Evolutionary conservation across 176 grass and related monocot species (phyloP).

Genomic region (Tuctoria greenei): DNA sequence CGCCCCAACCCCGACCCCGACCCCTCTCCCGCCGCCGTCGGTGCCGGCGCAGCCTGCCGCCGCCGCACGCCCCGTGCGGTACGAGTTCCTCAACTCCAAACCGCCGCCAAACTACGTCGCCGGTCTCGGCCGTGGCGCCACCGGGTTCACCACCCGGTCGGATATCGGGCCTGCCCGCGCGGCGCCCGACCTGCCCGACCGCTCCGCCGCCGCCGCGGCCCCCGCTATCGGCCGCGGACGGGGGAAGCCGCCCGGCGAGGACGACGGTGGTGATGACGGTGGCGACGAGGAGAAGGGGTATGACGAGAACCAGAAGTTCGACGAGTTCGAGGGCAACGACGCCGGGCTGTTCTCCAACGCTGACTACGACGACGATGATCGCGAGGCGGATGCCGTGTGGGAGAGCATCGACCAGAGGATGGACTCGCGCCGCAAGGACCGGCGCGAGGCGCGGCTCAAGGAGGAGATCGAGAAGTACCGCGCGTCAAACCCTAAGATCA

Average conservation of each 20-base stretch:
- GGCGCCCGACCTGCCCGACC: constrained; percentile 79
- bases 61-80: constrained; percentile 45
- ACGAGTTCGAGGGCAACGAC: constrained; percentile 95
- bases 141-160: constrained; percentile 90
- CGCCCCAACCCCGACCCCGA: not conserved
- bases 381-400: constrained; percentile 90
- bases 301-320: constrained; percentile 94
- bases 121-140: constrained; percentile 87
- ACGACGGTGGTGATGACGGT: constrained; percentile 65
- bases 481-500: constrained; percentile 94
- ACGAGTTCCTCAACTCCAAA: constrained; percentile 89
- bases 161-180: constrained; percentile 93
- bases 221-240: constrained; percentile 64
- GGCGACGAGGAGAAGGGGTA: constrained; percentile 92
- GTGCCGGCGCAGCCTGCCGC: constrained; percentile 31
- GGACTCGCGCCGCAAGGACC: constrained; percentile 83
- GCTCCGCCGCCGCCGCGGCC: constrained; percentile 51
- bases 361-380: constrained; percentile 92
- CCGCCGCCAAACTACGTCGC: constrained; percentile 85
- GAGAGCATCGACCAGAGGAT: constrained; percentile 85
- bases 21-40: constrained; percentile 10
- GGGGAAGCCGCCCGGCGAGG: constrained; percentile 67
- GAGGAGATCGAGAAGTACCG: constrained; percentile 97
- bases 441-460: constrained; percentile 86
- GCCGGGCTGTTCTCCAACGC: constrained; percentile 86